These are phyloP conservation scores for Tolypocladium sp. DNA, from an alignment of 2,329 filamentous ascomycete species.

Conservation along the genomic window DNA sequence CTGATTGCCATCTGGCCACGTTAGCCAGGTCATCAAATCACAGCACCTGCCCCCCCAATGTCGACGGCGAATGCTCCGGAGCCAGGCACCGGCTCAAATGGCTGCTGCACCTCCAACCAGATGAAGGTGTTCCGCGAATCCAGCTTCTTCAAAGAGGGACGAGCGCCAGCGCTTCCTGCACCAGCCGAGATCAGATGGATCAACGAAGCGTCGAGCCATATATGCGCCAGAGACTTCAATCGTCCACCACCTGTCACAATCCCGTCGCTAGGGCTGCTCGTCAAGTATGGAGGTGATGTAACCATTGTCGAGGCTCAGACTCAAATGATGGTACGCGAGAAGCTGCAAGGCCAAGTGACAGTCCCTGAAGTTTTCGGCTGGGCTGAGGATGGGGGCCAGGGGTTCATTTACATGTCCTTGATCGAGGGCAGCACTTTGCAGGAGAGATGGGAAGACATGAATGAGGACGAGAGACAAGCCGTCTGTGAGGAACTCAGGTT, in stretches of 20 bases:
- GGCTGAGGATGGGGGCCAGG: conserved; percentile 9
- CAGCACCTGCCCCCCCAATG: neutral
- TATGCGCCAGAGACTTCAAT: conserved; percentile 10
- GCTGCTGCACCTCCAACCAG: neutral
- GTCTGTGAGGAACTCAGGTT: conserved; percentile 20
- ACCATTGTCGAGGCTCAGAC: conserved; percentile 18
- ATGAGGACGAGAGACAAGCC: conserved; percentile 9
- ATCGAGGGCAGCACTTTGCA: conserved; percentile 12
- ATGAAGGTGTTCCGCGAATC: neutral
- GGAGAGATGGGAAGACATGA: conserved; percentile 7
- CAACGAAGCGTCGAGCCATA: conserved; percentile 11
- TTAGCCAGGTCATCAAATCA: no score
- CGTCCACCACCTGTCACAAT: conserved; percentile 20
- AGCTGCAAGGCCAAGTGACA: conserved; percentile 12
- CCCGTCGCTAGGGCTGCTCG: conserved; percentile 19
- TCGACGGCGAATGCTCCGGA: neutral
- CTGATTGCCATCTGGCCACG: no score
- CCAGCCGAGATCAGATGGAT: conserved; percentile 18
- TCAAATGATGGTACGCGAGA: conserved; percentile 16
- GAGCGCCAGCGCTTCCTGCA: conserved; percentile 14
- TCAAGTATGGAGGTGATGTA: conserved; percentile 24
- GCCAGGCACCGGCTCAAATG: neutral
- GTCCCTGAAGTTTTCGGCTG: conserved; percentile 25
- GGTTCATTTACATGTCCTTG: conserved; percentile 16
- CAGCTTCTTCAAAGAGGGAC: conserved; percentile 13